Evolutionary conservation across 805 yeast species (phyloP).

Genomic region (Wickerhamiella shivajii): DNA sequence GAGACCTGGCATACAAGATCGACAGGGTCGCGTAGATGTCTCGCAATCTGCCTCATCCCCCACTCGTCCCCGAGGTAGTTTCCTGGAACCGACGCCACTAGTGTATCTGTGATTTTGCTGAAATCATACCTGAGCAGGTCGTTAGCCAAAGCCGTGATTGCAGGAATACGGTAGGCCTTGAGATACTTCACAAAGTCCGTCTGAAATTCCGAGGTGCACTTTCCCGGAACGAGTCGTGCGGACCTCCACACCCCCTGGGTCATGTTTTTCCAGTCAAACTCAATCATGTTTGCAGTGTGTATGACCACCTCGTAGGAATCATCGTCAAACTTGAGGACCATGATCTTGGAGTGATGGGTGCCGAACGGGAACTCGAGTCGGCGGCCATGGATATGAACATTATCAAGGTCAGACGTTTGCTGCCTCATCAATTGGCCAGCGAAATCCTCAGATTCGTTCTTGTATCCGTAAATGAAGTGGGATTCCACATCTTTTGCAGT

Average conservation of each 20-base stretch:
- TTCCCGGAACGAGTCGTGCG: constrained; percentile 14
- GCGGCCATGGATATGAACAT: constrained; percentile 14
- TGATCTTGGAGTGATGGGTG: constrained; percentile 23
- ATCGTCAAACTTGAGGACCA: constrained; percentile 19
- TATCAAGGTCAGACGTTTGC: constrained; percentile 7
- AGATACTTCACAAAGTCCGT: constrained; percentile 19
- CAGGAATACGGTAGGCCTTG: constrained; percentile 14
- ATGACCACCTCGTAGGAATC: constrained; percentile 18
- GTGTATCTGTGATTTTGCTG: constrained; percentile 10
- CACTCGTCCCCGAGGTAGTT: constrained; percentile 10
- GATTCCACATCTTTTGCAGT: constrained; percentile 8
- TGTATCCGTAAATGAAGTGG: constrained; percentile 18
- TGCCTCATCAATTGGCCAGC: constrained; percentile 3
- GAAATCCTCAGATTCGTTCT: constrained; percentile 6
- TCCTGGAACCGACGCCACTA: constrained; percentile 24
- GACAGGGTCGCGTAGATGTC: constrained; percentile 9
- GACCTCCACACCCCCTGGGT: constrained; percentile 23
- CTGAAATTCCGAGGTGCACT: constrained; percentile 12
- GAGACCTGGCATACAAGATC: constrained; percentile 17
- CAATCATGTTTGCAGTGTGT: constrained; percentile 24
- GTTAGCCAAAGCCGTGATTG: constrained; percentile 11
- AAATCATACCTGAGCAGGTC: constrained; percentile 19
- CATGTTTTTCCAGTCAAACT: constrained; percentile 23
- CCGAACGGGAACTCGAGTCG: neutral
- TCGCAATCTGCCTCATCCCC: constrained; percentile 16